phyloP scores from a whole-genome alignment of 306 rosid species.

The Prunus mongolica region DNA sequence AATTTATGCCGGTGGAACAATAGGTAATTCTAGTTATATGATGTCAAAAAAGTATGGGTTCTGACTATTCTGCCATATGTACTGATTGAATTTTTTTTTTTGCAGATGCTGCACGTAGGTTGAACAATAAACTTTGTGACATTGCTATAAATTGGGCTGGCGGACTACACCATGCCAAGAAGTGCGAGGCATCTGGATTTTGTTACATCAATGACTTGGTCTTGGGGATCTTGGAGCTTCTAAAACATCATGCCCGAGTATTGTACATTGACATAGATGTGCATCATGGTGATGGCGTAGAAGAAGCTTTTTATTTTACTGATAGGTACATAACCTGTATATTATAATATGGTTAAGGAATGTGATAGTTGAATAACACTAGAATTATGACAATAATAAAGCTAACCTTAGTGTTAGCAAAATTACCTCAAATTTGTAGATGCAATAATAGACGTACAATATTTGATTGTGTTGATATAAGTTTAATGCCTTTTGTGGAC shows the following conservation, averaged over 20 bases:
- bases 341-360: slow-evolving; percentile 9
- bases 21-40: slow-evolving; percentile 51
- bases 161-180: slow-evolving; percentile 97
- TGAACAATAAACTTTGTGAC: slow-evolving; percentile 87
- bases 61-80: slow-evolving; percentile 14
- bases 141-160: slow-evolving; percentile 99
- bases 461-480: background rate
- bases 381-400: background rate
- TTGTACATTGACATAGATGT: slow-evolving; percentile 94
- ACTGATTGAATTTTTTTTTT: slow-evolving; percentile 22
- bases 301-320: slow-evolving; percentile 97
- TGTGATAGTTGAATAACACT: background rate
- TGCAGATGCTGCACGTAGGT: slow-evolving; percentile 92
- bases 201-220: slow-evolving; percentile 98
- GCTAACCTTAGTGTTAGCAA: background rate
- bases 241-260: slow-evolving; percentile 92
- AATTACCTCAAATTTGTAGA: background rate
- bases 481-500: background rate
- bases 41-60: slow-evolving; percentile 8
- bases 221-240: slow-evolving; percentile 94
- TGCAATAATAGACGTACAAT: background rate
- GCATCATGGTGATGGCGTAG: slow-evolving; percentile 99
- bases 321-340: slow-evolving; percentile 62
- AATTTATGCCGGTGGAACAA: slow-evolving; percentile 94
- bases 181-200: slow-evolving; percentile 99